Percentiles rank a stretch among this genome's conserved stretches.
Conservation (phyloP, 495 filamentous ascomycete genomes). For the Aspergillus baeticus region DNA sequence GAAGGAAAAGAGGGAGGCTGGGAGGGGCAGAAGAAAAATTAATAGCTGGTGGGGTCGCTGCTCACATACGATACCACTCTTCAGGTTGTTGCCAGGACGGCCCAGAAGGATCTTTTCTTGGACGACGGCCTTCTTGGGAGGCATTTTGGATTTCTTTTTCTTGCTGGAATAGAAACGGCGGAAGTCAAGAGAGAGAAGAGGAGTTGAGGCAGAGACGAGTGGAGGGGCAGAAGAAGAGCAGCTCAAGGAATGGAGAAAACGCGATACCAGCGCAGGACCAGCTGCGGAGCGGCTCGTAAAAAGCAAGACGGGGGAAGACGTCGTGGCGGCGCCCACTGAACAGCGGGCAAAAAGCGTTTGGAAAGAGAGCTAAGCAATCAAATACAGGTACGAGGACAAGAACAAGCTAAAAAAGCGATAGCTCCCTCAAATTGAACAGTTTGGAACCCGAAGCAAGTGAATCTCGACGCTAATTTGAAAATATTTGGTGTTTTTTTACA, state of each 20-base stretch:
- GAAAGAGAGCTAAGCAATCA: neutral
- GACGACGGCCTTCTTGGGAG: slow-evolving; percentile 53
- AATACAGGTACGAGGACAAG: neutral
- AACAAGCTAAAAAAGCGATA: neutral
- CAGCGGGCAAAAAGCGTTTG: slow-evolving; percentile 22
- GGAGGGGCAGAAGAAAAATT: slow-evolving; percentile 32
- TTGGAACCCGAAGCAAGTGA: neutral
- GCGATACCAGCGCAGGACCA: slow-evolving; percentile 46
- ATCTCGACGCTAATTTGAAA: neutral
- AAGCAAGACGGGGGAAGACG: slow-evolving; percentile 37
- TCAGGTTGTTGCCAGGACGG: slow-evolving; percentile 95
- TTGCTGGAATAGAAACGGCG: slow-evolving; percentile 46
- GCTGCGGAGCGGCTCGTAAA: slow-evolving; percentile 47
- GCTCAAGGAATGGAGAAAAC: slow-evolving; percentile 16
- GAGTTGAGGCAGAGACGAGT: slow-evolving; percentile 13
- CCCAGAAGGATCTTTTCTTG: slow-evolving; percentile 69
- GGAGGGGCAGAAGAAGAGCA: slow-evolving; percentile 29
- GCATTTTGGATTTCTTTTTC: slow-evolving; percentile 49
- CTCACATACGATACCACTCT: slow-evolving; percentile 97
- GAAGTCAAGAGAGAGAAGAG: slow-evolving; percentile 30
- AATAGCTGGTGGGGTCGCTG: slow-evolving; percentile 38
- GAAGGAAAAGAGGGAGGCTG: slow-evolving; percentile 24
- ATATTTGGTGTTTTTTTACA: slow-evolving; percentile 5
- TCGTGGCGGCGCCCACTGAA: slow-evolving; percentile 40
- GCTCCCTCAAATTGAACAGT: slow-evolving; percentile 4